These are phyloP conservation scores for Hippophae rhamnoides DNA, from an alignment of 306 rosid genomes.

Conservation along the genomic window DNA sequence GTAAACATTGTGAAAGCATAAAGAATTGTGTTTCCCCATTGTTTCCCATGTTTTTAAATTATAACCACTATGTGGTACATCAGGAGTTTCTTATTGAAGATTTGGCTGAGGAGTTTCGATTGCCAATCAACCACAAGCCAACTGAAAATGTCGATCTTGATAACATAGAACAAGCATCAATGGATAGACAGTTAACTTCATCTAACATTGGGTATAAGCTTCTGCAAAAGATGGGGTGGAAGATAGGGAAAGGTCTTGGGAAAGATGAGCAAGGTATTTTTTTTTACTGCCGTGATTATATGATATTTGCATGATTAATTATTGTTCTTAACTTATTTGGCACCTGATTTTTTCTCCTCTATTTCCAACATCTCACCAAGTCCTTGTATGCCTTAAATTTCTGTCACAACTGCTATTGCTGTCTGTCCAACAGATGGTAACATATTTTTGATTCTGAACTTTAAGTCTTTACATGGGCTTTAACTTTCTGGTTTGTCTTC, in stretches of 20 bases:
- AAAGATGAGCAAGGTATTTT: constrained; percentile 89
- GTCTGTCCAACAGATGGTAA: too few relatives aligned
- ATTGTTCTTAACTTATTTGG: too few relatives aligned
- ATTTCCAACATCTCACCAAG: neutral
- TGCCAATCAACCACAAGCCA: constrained; percentile 85
- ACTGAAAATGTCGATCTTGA: constrained; percentile 94
- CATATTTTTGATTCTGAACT: too few relatives aligned
- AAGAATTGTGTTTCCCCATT: constrained; percentile 1
- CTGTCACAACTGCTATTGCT: too few relatives aligned
- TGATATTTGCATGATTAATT: neutral
- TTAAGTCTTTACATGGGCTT: too few relatives aligned
- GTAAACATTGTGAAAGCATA: constrained; percentile 5
- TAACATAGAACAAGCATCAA: constrained; percentile 88
- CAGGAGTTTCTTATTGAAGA: constrained; percentile 47
- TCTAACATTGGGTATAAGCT: constrained; percentile 90
- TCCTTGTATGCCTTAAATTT: too few relatives aligned
- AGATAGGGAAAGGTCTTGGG: constrained; percentile 87
- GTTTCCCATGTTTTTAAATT: constrained; percentile 8
- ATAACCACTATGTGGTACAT: constrained; percentile 20
- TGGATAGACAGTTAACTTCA: constrained; percentile 69
- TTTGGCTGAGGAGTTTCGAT: constrained; percentile 58
- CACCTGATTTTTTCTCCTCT: neutral
- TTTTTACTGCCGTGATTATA: neutral
- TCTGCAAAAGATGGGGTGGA: constrained; percentile 99
- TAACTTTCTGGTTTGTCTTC: too few relatives aligned